Percentiles rank a stretch among this genome's conserved stretches.
Evolutionary conservation across 2,329 filamentous ascomycete genomes (phyloP).

Genomic region (Graphilbum ipis-grandicollis): DNA sequence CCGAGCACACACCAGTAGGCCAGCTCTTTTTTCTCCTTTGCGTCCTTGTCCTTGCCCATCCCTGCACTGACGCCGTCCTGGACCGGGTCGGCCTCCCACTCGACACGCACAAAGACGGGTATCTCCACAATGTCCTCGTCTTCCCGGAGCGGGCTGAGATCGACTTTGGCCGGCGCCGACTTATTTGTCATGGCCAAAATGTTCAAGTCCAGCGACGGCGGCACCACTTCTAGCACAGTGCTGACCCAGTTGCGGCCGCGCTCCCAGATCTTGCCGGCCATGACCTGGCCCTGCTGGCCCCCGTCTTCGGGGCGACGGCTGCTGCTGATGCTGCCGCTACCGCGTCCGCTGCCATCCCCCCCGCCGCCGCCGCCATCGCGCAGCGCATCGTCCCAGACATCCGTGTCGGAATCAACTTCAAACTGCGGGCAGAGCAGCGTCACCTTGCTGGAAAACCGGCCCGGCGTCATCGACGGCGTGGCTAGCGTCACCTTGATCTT

Average conservation of each 20-base stretch:
- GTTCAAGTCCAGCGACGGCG: conserved; percentile 33
- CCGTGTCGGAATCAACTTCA: conserved; percentile 83
- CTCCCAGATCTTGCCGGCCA: conserved; percentile 94
- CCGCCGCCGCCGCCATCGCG: conserved; percentile 30
- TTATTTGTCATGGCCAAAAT: conserved; percentile 12
- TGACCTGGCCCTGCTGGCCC: conserved; percentile 33
- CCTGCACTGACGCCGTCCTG: conserved; percentile 45
- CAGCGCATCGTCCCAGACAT: conserved; percentile 74
- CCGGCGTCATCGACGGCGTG: conserved; percentile 63
- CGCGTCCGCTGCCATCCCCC: conserved; percentile 24
- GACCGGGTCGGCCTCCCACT: conserved; percentile 61
- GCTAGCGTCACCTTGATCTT: conserved; percentile 73
- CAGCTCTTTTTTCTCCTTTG: conserved; percentile 66
- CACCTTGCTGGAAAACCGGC: conserved; percentile 59
- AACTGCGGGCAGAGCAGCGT: conserved; percentile 92
- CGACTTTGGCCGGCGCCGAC: conserved; percentile 16
- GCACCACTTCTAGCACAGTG: conserved; percentile 78
- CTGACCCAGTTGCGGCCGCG: conserved; percentile 86
- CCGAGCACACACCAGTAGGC: conserved; percentile 94
- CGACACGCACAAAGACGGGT: conserved; percentile 79
- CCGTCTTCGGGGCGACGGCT: conserved; percentile 17
- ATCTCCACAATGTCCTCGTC: conserved; percentile 65
- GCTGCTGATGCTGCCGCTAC: conserved; percentile 20
- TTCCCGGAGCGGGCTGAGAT: conserved; percentile 31
- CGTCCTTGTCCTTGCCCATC: conserved; percentile 36